phyloP scores from a whole-genome alignment of 2,329 filamentous ascomycete genomes.

The Moelleriella libera region DNA sequence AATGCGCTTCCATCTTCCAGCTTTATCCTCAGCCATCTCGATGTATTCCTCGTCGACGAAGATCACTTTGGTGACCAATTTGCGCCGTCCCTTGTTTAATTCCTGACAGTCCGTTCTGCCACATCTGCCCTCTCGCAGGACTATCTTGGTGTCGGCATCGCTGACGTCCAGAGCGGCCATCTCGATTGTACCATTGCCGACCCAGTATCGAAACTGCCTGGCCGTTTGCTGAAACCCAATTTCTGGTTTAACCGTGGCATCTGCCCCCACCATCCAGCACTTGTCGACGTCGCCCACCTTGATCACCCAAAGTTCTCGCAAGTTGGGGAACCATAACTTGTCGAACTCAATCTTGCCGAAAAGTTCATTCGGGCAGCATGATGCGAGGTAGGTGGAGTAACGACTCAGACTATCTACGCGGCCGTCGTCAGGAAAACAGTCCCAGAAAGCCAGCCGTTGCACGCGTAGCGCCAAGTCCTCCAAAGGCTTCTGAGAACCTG shows the following conservation, averaged over 20 bases:
- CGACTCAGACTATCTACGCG: constrained; percentile 17
- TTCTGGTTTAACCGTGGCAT: constrained; percentile 15
- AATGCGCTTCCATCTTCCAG: constrained; percentile 17
- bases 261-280: constrained; percentile 20
- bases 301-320: constrained; percentile 23
- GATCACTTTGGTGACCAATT: constrained; percentile 22
- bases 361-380: constrained; percentile 15
- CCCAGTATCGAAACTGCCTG: constrained; percentile 23
- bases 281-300: constrained; percentile 23
- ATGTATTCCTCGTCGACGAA: constrained; percentile 21
- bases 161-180: constrained; percentile 19
- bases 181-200: constrained; percentile 21
- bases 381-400: constrained; percentile 20
- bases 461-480: constrained; percentile 19
- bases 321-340: constrained; percentile 23
- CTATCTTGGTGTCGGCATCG: constrained; percentile 18
- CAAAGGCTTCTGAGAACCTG: constrained; percentile 15
- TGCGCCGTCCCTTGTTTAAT: constrained; percentile 19
- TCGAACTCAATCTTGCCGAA: constrained; percentile 20
- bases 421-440: constrained; percentile 24
- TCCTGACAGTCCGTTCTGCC: constrained; percentile 18
- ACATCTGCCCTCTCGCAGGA: constrained; percentile 20
- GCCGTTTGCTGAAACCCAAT: constrained; percentile 16
- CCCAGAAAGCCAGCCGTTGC: constrained; percentile 22
- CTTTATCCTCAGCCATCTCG: constrained; percentile 7